Evolutionary conservation across 441 rosid genomes (phyloP), one percentile per base, ranked within the genome.

Genomic region (Francoa sonchifolia): DNA sequence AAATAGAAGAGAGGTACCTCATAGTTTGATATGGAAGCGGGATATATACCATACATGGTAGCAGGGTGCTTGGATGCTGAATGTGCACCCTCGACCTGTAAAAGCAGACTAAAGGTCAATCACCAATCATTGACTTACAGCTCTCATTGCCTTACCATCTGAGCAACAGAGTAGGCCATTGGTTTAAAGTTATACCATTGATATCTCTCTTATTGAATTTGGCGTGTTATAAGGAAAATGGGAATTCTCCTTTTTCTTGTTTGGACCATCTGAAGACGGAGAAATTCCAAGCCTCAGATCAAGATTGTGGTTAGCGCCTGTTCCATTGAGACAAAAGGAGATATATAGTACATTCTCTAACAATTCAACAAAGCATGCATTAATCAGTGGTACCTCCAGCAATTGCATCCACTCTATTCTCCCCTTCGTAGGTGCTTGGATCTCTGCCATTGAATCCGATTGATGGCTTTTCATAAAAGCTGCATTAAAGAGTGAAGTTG

Each of bases 231-330:
- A 18, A 29, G 44, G 20, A 33, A 19, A 38, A 9, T 19, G 50
- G 39, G 38, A 43, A 33, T 42, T 54, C 5, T 42, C 20, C 1
- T 13, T 25, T 40, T 48, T 59, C n/a, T 40, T 48, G 37, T 32
- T 57, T 46, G 47, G 33, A 34, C 20, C 4, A 27, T 34, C 18
- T 2, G 52, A 45, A 16, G 74, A 52, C 34, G 48, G 16, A 19
- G 74, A 57, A 28, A 66, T 58, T 18, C 80, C 70, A 5, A 75
- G 81, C 59, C 76, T 79, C 63, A 79, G 56, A 44, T 76, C 81
- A 39, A 79, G 81, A 65, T 68, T 66, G 45, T 68, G 66, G 53
- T 10, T 12, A 21, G 40, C 36, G 27, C 57, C 78, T 74, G 50
- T n/a, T n/a, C n/a, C 18, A 50, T 19, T 35, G 18, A 9, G 12